Conservation (phyloP, 305 asterid genomes). For the Solanum hybrid region DNA sequence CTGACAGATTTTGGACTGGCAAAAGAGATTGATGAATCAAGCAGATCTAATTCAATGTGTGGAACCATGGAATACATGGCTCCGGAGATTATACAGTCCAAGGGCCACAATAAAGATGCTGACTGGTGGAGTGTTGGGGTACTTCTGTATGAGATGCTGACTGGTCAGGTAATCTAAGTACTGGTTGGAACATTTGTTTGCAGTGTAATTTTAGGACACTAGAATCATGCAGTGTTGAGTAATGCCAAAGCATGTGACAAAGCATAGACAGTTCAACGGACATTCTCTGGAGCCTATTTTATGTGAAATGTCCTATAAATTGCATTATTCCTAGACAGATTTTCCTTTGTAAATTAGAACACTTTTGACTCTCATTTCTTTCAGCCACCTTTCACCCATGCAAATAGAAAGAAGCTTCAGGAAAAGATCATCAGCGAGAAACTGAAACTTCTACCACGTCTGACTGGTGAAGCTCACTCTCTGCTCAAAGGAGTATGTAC, state of each 20-base stretch:
- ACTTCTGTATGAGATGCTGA: constrained; percentile 84
- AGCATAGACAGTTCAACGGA: neutral
- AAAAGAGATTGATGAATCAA: constrained; percentile 78
- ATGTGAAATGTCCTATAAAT: neutral
- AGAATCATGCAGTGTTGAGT: neutral
- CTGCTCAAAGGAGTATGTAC: constrained; percentile 62
- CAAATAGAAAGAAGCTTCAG: constrained; percentile 86
- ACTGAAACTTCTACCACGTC: constrained; percentile 77
- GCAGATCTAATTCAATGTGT: constrained; percentile 85
- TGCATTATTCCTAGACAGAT: neutral
- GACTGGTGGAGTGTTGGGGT: constrained; percentile 96
- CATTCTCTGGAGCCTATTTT: neutral
- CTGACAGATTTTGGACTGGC: constrained; percentile 90
- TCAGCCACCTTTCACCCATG: constrained; percentile 78
- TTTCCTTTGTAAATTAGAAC: neutral
- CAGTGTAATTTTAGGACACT: neutral
- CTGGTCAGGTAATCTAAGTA: constrained; percentile 54
- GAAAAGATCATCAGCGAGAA: constrained; percentile 79
- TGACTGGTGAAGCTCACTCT: constrained; percentile 70
- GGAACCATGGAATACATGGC: constrained; percentile 97
- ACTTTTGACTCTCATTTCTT: constrained; percentile 4
- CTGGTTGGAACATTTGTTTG: neutral
- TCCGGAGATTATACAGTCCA: constrained; percentile 70
- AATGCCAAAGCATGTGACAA: neutral
- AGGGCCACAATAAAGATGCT: constrained; percentile 78